Base-by-base conservation (phyloP, 73 alveolate genomes). In the Tetrahymena borealis region DNA sequence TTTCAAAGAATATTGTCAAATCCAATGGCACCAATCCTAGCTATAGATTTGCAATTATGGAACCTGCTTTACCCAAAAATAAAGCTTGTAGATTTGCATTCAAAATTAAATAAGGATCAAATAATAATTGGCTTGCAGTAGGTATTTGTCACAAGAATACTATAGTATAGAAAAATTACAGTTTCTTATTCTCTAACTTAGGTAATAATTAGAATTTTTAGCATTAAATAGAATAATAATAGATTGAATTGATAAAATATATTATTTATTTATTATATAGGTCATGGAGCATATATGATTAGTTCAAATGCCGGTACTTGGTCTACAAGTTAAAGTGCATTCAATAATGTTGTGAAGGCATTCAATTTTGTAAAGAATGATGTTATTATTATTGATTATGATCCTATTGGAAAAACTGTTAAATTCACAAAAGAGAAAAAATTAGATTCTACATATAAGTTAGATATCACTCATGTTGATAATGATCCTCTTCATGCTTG, bases 311-410 rank as follows among this genome's bases (percentile, higher is more conserved):
- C 93, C 31, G 95, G 95, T 11, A 40, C 95, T 4, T 93, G 95
- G 95, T 85, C 93, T 2, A 79, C 92, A 32, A 39, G 93, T 31
- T 33, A 91, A 32, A 33, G 91, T 16, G 78, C 90, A n/a, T 78
- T 79, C 39, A 93, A 93, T 90, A 93, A 93, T 93, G 95, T 93
- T 6, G 95, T 93, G 24, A 93, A 93, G 35, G 90, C 93, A 16
- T 93, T 93, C 38, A 93, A 90, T 33, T 93, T 93, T 90, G 95
- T 79, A 24, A 93, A 93, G 38, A 92, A 92, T 28, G 95, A 93
- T 40, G 39, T 31, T 15, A 90, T 93, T 20, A 39, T 79, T 39
- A 60, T 91, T 18, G 78, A 85, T 37, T 93, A 93, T 85, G 93
- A 93, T 93, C 95, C 95, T 18, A 39, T 40, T 16, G 91, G 78